These are phyloP conservation scores for Pseudogymnoascus sp. DNA, from an alignment of 2,329 filamentous ascomycete genomes.

Conservation along the genomic window DNA sequence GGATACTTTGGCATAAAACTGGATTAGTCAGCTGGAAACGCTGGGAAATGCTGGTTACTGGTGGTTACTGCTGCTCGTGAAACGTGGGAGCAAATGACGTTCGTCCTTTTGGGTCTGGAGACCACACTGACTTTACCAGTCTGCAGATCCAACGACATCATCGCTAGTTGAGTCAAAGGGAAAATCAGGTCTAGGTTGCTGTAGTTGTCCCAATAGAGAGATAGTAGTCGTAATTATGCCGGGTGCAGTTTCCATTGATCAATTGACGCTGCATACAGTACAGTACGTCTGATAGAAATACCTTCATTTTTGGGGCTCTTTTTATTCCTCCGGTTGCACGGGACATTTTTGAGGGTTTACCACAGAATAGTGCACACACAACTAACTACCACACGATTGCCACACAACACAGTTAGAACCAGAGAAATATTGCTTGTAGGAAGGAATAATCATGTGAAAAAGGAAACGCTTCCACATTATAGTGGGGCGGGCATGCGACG, in stretches of 20 bases:
- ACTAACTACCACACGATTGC: not conserved
- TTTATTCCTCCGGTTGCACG: slow-evolving; percentile 1
- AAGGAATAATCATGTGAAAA: slow-evolving; percentile 6
- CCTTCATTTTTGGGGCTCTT: not conserved
- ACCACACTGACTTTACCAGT: slow-evolving; percentile 1
- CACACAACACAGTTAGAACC: not conserved
- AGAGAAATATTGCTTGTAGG: not conserved
- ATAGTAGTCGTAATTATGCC: not conserved
- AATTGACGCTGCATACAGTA: not conserved
- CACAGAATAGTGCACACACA: not conserved
- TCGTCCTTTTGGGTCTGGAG: not conserved
- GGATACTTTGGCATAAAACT: not conserved
- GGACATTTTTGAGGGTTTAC: slow-evolving; percentile 1
- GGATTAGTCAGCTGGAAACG: not conserved
- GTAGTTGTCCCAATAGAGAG: not conserved
- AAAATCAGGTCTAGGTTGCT: not conserved
- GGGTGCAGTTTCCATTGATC: not conserved
- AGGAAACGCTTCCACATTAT: slow-evolving; percentile 1
- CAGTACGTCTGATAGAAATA: not conserved
- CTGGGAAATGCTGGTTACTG: too few species aligned
- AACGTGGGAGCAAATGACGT: slow-evolving; percentile 8
- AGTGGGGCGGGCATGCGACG: slow-evolving; percentile 3
- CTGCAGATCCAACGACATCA: slow-evolving; percentile 6
- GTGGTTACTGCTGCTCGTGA: not conserved
- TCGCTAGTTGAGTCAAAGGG: not conserved